phyloP scores from a whole-genome alignment of 148 eudicot genomes.

The Tetragonia tetragonoides region DNA sequence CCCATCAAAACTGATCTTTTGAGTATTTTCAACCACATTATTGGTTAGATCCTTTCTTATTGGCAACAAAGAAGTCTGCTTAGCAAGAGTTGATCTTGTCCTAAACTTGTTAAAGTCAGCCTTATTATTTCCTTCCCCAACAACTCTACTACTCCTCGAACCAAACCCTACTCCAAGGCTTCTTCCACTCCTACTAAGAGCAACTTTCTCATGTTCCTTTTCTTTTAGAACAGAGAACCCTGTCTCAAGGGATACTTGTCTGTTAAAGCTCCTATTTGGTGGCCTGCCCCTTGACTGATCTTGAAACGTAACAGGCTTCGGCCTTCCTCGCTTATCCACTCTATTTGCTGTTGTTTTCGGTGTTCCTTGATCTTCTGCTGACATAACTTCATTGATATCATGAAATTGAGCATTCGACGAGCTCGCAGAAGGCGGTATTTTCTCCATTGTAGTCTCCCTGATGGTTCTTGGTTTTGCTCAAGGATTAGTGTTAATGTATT shows the following conservation, averaged over 20 bases:
- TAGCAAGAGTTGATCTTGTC: constrained; percentile 67
- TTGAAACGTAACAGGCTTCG: constrained; percentile 38
- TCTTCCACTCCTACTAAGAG: constrained; percentile 69
- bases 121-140: constrained; percentile 42
- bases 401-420: constrained; percentile 38
- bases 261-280: constrained; percentile 42
- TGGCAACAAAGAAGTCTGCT: constrained; percentile 67
- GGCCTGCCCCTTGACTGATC: constrained; percentile 34
- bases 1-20: constrained; percentile 22
- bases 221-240: constrained; percentile 73
- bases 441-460: constrained; percentile 20
- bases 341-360: not conserved
- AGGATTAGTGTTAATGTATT: not conserved
- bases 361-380: constrained; percentile 27
- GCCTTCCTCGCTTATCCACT: constrained; percentile 16
- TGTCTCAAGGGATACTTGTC: constrained; percentile 93
- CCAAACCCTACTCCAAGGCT: constrained; percentile 83
- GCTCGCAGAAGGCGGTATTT: constrained; percentile 27
- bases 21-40: constrained; percentile 28
- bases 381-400: constrained; percentile 52
- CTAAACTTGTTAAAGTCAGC: constrained; percentile 71
- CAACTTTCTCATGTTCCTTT: constrained; percentile 38
- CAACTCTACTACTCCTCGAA: constrained; percentile 29
- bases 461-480: constrained; percentile 8
- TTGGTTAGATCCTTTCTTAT: constrained; percentile 34